Evolutionary conservation across 2,329 filamentous ascomycete genomes (phyloP).

Genomic region (Elsinoe arachidis): DNA sequence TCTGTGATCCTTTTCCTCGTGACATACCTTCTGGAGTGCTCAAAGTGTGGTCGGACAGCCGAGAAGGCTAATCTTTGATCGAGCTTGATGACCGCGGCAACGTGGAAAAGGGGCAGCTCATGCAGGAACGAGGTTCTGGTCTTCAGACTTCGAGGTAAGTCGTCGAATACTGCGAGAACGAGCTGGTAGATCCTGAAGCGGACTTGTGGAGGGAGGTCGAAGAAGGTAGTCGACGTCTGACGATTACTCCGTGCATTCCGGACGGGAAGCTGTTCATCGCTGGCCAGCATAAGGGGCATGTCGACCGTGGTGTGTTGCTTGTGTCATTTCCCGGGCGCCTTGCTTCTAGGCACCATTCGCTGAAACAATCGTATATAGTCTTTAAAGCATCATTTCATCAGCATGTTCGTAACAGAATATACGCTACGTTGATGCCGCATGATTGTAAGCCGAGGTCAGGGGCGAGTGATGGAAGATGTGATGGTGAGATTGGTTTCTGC

Average conservation of each 20-base stretch:
- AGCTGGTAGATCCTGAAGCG: neutral
- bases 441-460: neutral
- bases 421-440: neutral
- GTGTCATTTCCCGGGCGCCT: too few relatives aligned
- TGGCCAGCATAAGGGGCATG: too few relatives aligned
- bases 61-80: neutral
- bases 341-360: too few relatives aligned
- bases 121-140: neutral
- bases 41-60: neutral
- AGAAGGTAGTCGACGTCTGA: neutral
- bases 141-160: neutral
- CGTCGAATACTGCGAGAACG: neutral
- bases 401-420: neutral
- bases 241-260: neutral
- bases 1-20: neutral
- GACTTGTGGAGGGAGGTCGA: neutral
- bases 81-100: neutral
- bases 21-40: neutral
- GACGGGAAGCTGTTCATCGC: neutral
- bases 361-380: too few relatives aligned
- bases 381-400: too few relatives aligned
- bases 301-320: too few relatives aligned
- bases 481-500: neutral
- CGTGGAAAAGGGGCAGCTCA: neutral
- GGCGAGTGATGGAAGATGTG: neutral